Percentiles rank a stretch among this genome's conserved stretches.
phyloP scores from a whole-genome alignment of 2,329 filamentous ascomycete species.

The Colletotrichum chrysophilum region DNA sequence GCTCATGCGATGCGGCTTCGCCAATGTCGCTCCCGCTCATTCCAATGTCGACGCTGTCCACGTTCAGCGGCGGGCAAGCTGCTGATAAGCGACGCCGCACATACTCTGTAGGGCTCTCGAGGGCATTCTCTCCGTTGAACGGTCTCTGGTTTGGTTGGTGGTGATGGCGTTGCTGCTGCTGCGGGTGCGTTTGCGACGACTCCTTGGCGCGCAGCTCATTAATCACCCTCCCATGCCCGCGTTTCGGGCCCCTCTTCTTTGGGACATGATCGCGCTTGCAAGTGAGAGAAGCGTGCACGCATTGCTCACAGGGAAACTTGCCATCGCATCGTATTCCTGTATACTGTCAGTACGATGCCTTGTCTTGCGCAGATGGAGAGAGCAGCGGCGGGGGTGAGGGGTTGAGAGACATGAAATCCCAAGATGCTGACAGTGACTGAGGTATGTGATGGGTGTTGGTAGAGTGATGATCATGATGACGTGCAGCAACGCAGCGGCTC shows the following conservation, averaged over 20 bases:
- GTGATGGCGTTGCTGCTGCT: conserved; percentile 39
- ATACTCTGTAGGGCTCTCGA: conserved; percentile 39
- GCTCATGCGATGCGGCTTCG: conserved; percentile 5
- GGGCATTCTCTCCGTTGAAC: conserved; percentile 15
- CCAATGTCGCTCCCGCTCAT: conserved; percentile 20
- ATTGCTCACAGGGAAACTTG: conserved; percentile 63
- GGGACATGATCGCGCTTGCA: conserved; percentile 70
- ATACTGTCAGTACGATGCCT: not conserved
- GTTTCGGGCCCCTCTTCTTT: conserved; percentile 68
- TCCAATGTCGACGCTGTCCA: conserved; percentile 21
- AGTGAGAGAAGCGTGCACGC: conserved; percentile 60
- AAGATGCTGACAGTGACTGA: not conserved
- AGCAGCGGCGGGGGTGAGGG: not conserved
- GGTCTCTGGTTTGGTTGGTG: not conserved
- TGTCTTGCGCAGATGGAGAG: not conserved
- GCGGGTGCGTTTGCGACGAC: conserved; percentile 34
- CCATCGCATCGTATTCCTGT: conserved; percentile 52
- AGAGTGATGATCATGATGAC: conserved; percentile 6
- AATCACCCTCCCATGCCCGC: conserved; percentile 66
- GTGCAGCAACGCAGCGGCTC: conserved; percentile 4
- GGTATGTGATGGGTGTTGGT: not conserved
- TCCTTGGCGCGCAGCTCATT: conserved; percentile 62
- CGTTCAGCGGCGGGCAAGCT: conserved; percentile 22
- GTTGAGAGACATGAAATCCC: not conserved
- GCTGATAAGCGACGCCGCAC: conserved; percentile 24